These are phyloP conservation scores for Rhodotorula graminis DNA, from an alignment of 768 basidiomycete species.

Conservation along the genomic window DNA sequence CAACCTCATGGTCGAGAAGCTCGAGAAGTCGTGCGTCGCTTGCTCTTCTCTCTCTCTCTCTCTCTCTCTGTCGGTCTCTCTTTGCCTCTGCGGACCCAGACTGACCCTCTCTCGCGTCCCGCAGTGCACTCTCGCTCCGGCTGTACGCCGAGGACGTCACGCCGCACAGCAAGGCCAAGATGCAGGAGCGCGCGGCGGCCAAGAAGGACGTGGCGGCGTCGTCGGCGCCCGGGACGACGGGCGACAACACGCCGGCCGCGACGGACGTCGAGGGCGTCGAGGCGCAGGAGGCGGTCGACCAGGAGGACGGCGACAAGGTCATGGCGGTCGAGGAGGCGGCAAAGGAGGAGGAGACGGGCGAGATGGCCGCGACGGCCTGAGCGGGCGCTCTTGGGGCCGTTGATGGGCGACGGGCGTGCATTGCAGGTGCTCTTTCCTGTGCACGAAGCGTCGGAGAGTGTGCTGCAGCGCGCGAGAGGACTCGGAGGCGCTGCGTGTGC, in stretches of 20 bases:
- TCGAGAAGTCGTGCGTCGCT: conserved; percentile 73
- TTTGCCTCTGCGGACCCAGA: conserved; percentile 7
- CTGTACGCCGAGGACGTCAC: conserved; percentile 78
- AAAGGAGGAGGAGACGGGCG: conserved; percentile 15
- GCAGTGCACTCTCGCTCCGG: conserved; percentile 77
- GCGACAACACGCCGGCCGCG: not conserved
- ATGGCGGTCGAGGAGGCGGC: conserved; percentile 30
- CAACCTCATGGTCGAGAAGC: conserved; percentile 91
- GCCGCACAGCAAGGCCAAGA: conserved; percentile 35
- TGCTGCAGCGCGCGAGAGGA: too few relatives aligned
- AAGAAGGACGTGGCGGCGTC: not conserved
- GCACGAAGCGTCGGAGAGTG: too few relatives aligned
- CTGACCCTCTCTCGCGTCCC: not conserved
- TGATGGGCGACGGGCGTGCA: not conserved
- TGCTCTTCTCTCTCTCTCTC: too few relatives aligned
- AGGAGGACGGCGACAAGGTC: conserved; percentile 8
- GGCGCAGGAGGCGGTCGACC: conserved; percentile 32
- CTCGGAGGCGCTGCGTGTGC: too few relatives aligned
- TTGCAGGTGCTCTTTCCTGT: too few relatives aligned
- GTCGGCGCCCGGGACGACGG: too few relatives aligned
- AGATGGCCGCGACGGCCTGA: conserved; percentile 7
- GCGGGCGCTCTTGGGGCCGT: too few relatives aligned
- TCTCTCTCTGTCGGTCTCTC: too few relatives aligned
- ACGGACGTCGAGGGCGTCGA: conserved; percentile 13
- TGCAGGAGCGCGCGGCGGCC: not conserved